These are phyloP conservation scores for Pilatotrama ljubarskyi DNA, from an alignment of 768 basidiomycete species.

Conservation along the genomic window DNA sequence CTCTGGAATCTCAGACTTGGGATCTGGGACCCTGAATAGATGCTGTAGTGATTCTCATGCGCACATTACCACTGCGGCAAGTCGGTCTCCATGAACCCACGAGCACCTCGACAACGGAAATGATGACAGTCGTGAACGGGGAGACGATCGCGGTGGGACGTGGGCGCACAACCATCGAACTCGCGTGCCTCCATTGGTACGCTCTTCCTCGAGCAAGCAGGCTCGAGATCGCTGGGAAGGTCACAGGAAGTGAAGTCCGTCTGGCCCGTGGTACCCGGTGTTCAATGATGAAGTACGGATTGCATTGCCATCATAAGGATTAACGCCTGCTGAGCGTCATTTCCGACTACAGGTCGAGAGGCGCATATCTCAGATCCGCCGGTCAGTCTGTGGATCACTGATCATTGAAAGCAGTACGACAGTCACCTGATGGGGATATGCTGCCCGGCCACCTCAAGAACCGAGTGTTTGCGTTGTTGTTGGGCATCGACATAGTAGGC, in stretches of 20 bases:
- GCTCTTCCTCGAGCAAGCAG: background rate
- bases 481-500: slow-evolving; percentile 5
- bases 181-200: slow-evolving; percentile 1
- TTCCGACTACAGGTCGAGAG: background rate
- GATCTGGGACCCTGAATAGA: slow-evolving; percentile 16
- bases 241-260: background rate
- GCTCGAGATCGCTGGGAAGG: background rate
- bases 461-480: slow-evolving; percentile 7
- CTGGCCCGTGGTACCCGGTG: background rate
- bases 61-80: slow-evolving; percentile 16
- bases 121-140: slow-evolving; percentile 27
- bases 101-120: slow-evolving; percentile 18
- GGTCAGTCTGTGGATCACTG: slow-evolving; percentile 13
- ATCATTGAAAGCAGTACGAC: slow-evolving; percentile 14
- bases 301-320: background rate
- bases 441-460: background rate
- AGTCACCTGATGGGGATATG: slow-evolving; percentile 17
- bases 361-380: slow-evolving; percentile 16
- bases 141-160: slow-evolving; percentile 11
- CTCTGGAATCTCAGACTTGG: slow-evolving; percentile 3
- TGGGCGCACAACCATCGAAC: slow-evolving; percentile 8
- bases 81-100: slow-evolving; percentile 21
- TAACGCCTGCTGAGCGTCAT: background rate
- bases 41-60: slow-evolving; percentile 15
- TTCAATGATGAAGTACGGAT: background rate